Evolutionary conservation across 768 basidiomycete genomes (phyloP), one percentile per base, ranked within the genome.

Genomic region (Amanita pallidorosea): DNA sequence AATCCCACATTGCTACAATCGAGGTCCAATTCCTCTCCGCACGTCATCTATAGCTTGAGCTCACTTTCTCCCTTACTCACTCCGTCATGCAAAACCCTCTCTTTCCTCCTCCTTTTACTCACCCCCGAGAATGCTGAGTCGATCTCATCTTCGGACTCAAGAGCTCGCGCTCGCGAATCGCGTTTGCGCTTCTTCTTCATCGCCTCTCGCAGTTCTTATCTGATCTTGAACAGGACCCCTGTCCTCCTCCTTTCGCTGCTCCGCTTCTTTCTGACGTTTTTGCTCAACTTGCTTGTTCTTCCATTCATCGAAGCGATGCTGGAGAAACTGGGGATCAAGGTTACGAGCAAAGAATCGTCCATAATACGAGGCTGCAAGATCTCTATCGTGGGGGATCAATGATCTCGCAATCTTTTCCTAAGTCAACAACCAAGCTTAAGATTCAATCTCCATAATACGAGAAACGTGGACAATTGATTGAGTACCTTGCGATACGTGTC

Each of bases 401-500:
- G 88, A 87, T 12, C 80, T 79, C 2, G 86, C 93, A 49, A 99
- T n/a, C n/a, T n/a, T n/a, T n/a, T n/a, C n/a, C n/a, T n/a, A n/a
- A n/a, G n/a, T n/a, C n/a, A n/a, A n/a, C n/a, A n/a, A 22, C 2
- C 25, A 61, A n/a, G 73, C 7, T 29, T 29, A 8, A 29, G 0
- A 29, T 29, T 29, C 27, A 29, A 9, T 9, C 8, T 29, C 27
- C 27, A 29, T 9, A 9, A 29, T 29, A 7, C 27, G 27, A 29
- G 27, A 29, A 29, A 2, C 27, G 3, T 29, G 6, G 25, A 27
- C 3, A 27, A 27, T 27, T 27, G 25, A 29, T 8, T 29, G 2
- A 20, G n/a, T 54, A 93, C 92, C 72, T 87, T 93, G 56, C 95
- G 75, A 66, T 88, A 97, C 1, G 89, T 84, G 67, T 99, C 96